These are phyloP conservation scores for Penicillium sp. DNA, from an alignment of 2,329 filamentous ascomycete genomes.

Conservation along the genomic window DNA sequence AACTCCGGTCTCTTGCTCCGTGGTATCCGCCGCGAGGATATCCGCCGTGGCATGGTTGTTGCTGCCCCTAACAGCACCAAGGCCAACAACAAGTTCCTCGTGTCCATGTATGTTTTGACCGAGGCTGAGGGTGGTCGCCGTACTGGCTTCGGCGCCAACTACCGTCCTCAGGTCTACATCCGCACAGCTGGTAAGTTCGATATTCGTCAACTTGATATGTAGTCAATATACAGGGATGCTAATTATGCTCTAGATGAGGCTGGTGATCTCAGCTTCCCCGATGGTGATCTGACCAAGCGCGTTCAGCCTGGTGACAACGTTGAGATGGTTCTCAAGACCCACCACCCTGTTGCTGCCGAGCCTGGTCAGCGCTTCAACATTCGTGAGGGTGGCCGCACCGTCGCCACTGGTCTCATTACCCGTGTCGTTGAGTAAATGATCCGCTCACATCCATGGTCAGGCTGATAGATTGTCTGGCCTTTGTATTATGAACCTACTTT, in stretches of 20 bases:
- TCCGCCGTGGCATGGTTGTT: slow-evolving; percentile 92
- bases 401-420: slow-evolving; percentile 79
- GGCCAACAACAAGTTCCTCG: slow-evolving; percentile 86
- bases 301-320: slow-evolving; percentile 99
- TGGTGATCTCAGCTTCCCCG: slow-evolving; percentile 80
- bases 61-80: slow-evolving; percentile 78
- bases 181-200: slow-evolving; percentile 66
- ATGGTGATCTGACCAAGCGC: slow-evolving; percentile 74
- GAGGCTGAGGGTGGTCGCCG: slow-evolving; percentile 98
- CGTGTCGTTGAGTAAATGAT: slow-evolving; percentile 57
- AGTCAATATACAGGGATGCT: slow-evolving; percentile 32
- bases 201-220: not conserved
- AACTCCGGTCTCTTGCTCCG: slow-evolving; percentile 97
- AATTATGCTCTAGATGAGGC: slow-evolving; percentile 54
- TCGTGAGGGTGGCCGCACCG: slow-evolving; percentile 89
- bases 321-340: slow-evolving; percentile 88
- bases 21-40: slow-evolving; percentile 92
- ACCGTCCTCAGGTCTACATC: slow-evolving; percentile 94
- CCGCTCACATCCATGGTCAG: slow-evolving; percentile 8
- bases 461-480: slow-evolving; percentile 19
- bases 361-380: slow-evolving; percentile 95
- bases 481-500: slow-evolving; percentile 36
- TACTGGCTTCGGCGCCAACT: slow-evolving; percentile 93
- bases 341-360: slow-evolving; percentile 84
- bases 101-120: slow-evolving; percentile 93